Evolutionary conservation across 176 grass and related monocot species (phyloP).

Genomic region (Triticum timopheevii): DNA sequence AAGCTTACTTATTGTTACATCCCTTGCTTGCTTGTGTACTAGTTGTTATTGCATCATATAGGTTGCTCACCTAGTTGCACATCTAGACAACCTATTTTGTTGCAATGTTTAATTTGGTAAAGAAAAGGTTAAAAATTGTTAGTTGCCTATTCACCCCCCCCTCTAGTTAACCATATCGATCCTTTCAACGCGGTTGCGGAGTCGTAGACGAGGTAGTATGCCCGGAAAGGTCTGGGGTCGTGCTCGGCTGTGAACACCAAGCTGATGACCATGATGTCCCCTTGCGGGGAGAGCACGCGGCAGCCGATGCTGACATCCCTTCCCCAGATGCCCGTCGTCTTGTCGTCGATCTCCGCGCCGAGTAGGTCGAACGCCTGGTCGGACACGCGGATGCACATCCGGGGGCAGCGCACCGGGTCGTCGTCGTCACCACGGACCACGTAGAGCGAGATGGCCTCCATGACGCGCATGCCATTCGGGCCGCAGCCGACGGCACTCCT

Average conservation of each 20-base stretch:
- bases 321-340: fast-evolving
- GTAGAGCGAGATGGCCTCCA: neutral
- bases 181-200: neutral
- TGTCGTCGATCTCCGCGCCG: neutral
- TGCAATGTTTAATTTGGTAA: no score
- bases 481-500: neutral
- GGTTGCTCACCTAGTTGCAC: no score
- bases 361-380: neutral
- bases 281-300: neutral
- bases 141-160: no score
- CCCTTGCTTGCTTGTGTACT: no score
- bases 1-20: no score
- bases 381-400: neutral
- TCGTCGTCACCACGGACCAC: neutral
- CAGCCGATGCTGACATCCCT: neutral
- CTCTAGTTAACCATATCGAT: no score
- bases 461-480: neutral
- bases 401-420: neutral
- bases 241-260: neutral
- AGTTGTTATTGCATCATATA: no score
- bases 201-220: conserved; percentile 17
- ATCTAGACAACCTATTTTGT: no score
- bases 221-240: neutral
- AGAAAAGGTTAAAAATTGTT: no score
- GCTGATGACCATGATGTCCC: neutral